Evolutionary conservation across 495 filamentous ascomycete species (phyloP).

Genomic region (Chlorociboria aeruginascens): DNA sequence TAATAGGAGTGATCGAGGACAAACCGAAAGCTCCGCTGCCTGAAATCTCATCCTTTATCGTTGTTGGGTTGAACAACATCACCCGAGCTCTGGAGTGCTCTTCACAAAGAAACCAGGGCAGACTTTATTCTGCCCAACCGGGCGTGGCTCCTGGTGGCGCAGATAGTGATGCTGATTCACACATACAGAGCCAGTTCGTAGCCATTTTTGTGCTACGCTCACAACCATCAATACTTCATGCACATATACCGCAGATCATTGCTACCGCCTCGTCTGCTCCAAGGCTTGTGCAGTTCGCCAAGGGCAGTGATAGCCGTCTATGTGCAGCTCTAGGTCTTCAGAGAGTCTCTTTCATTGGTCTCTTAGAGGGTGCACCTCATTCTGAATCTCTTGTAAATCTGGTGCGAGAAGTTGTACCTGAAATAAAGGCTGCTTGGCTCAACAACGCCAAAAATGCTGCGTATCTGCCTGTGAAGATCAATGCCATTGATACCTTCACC

Average conservation of each 20-base stretch:
- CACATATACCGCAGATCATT: slow-evolving; percentile 48
- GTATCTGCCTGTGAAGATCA: slow-evolving; percentile 19
- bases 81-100: slow-evolving; percentile 39
- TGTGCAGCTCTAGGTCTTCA: slow-evolving; percentile 40
- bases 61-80: slow-evolving; percentile 46
- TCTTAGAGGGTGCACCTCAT: slow-evolving; percentile 22
- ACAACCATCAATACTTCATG: slow-evolving; percentile 37
- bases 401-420: slow-evolving; percentile 8
- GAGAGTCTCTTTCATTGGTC: slow-evolving; percentile 44
- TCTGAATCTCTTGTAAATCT: slow-evolving; percentile 11
- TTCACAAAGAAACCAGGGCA: slow-evolving; percentile 11
- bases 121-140: neutral
- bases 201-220: slow-evolving; percentile 42
- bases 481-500: slow-evolving; percentile 15
- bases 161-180: neutral
- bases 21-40: slow-evolving; percentile 25
- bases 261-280: slow-evolving; percentile 36
- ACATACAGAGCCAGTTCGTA: slow-evolving; percentile 20
- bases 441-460: slow-evolving; percentile 4
- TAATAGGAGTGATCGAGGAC: neutral
- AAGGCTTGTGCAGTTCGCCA: slow-evolving; percentile 43
- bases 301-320: slow-evolving; percentile 37
- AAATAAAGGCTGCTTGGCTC: slow-evolving; percentile 21
- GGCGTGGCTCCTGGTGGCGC: neutral
- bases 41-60: slow-evolving; percentile 36